Percentiles rank a stretch among this genome's conserved stretches.
Conservation (phyloP, 768 basidiomycete species). For the Postia placenta region DNA sequence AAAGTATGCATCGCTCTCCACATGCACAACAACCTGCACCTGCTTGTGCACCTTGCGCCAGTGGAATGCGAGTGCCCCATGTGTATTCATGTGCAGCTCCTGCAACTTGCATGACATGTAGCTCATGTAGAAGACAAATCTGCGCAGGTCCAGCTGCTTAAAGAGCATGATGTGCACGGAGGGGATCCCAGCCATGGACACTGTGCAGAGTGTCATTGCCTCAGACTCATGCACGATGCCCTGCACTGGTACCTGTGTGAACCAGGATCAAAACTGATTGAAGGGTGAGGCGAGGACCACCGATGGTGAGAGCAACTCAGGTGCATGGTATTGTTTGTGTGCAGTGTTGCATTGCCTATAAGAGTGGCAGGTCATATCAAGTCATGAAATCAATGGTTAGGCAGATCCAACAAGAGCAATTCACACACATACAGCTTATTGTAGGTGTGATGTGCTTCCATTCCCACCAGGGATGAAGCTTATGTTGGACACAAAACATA, state of each 20-base stretch:
- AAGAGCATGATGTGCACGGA: slow-evolving; percentile 87
- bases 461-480: too few species aligned
- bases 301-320: slow-evolving; percentile 58
- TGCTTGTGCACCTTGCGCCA: slow-evolving; percentile 82
- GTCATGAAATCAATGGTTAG: too few species aligned
- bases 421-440: too few species aligned
- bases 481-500: too few species aligned
- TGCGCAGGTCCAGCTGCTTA: slow-evolving; percentile 80
- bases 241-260: slow-evolving; percentile 53
- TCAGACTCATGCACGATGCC: slow-evolving; percentile 77
- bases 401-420: too few species aligned
- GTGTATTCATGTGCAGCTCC: slow-evolving; percentile 72
- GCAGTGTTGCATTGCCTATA: too few species aligned
- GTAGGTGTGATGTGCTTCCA: too few species aligned
- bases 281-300: slow-evolving; percentile 64
- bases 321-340: slow-evolving; percentile 71
- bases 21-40: slow-evolving; percentile 75
- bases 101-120: slow-evolving; percentile 88
- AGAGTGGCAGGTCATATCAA: too few species aligned
- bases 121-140: slow-evolving; percentile 97
- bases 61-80: slow-evolving; percentile 83
- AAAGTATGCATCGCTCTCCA: slow-evolving; percentile 84
- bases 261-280: slow-evolving; percentile 84
- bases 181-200: slow-evolving; percentile 66
- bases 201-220: slow-evolving; percentile 77